These are phyloP conservation scores for Rubroshorea leprosula DNA, from an alignment of 345 rosid species.

Conservation along the genomic window DNA sequence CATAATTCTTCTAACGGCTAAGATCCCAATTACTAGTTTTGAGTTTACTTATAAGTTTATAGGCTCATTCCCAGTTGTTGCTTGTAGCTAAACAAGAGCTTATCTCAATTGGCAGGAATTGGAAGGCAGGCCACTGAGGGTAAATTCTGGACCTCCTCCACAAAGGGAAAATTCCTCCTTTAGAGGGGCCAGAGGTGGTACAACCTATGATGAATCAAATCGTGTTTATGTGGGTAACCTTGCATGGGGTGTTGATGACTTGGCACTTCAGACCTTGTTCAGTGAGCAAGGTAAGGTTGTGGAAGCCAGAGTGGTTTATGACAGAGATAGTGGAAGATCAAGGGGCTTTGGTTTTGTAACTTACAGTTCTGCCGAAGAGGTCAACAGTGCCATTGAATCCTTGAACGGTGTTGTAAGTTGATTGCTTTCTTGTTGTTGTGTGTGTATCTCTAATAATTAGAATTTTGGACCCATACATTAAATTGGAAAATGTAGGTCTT, in stretches of 20 bases:
- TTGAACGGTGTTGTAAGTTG: constrained; percentile 86
- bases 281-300: constrained; percentile 82
- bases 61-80: neutral
- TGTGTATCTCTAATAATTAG: neutral
- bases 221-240: constrained; percentile 87
- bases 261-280: constrained; percentile 75
- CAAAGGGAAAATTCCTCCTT: constrained; percentile 46
- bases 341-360: constrained; percentile 96
- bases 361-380: constrained; percentile 72
- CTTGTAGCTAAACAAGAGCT: constrained; percentile 5
- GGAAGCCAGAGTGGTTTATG: constrained; percentile 91
- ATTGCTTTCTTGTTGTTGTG: too few species aligned
- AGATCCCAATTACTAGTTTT: neutral
- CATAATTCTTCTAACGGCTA: too few species aligned
- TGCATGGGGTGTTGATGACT: constrained; percentile 93
- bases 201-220: constrained; percentile 30
- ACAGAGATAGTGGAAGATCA: constrained; percentile 90
- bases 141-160: constrained; percentile 81
- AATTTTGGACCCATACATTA: too few species aligned
- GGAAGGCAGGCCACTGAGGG: constrained; percentile 86
- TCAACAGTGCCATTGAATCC: constrained; percentile 56
- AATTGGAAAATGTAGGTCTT: too few species aligned
- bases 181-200: constrained; percentile 29
- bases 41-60: too few species aligned
- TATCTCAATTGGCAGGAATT: constrained; percentile 53